Base-by-base conservation (phyloP, 2,329 filamentous ascomycete genomes). In the Fusarium piperis region DNA sequence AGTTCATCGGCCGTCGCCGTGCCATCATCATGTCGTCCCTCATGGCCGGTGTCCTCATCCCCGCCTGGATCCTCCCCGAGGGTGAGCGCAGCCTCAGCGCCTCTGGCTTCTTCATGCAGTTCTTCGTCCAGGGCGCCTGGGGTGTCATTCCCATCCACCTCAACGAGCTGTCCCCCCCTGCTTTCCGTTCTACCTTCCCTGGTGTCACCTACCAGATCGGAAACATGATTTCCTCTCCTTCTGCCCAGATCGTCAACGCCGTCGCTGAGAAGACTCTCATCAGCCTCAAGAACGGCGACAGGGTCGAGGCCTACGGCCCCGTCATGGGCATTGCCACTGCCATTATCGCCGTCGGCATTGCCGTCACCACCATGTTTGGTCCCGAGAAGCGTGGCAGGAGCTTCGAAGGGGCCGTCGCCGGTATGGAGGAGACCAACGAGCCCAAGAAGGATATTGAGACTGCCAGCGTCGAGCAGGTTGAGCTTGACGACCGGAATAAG, bases 281-380 rank as follows among this genome's bases (percentile, higher is more conserved):
- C 51, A 88, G 80, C 0, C 84, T 86, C 41, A 77, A 78, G 7
- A 82, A 84, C 11, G 92, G 92, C 4, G 79, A 89, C 62, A 79
- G 78, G 4, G 92, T 90, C 2, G 88, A 92, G 57, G 91, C 91
- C 0, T 94, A 94, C 73, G 93, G 92, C 0, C 92, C 91, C 0
- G 88, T 88, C 16, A 95, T 94, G 93, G 92, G 88, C 13, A 84
- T 94, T 62, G 92, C 91, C 4, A 94, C 92, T 3, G 92, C 90
- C 2, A 94, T 95, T 73, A 94, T 94, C 70, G 91, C 90, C 1
- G 51, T 89, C 0, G 92, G 92, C 2, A 94, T 95, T 67, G 84
- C 87, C 12, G 77, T 91, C 23, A 94, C 92, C 1, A 88, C 90
- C 6, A 88, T 91, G 32, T 77, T 94, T 60, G 93, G 93, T 0